Evolutionary conservation across 202 grass and related monocot species (phyloP), one percentile per base, ranked within the genome.

Genomic region (Panicum virgatum): DNA sequence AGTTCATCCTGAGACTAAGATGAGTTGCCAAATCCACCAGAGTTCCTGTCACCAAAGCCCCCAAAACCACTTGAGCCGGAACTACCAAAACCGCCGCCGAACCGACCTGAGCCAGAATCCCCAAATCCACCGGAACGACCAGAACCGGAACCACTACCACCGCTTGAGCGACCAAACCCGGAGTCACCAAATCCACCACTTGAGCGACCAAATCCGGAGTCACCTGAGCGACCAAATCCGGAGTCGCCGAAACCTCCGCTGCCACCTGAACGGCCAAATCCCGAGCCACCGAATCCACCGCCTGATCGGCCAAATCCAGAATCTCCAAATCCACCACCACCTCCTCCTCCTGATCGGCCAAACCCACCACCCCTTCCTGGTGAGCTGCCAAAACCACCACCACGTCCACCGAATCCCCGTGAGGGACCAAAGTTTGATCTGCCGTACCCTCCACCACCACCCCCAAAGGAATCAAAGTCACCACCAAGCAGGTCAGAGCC

Each of bases 401-500:
- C 79, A 19, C 80, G 60, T 12, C 87, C 87, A 66, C 82, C 82
- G 2, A 58, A 81, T 44, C 86, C 40, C 7, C 65, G 45, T 32
- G 70, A 62, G 1, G 74, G 60, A 1, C 83, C 87, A 70, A 6
- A 60, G 3, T 34, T 29, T 5, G 45, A 45, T 4, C 52, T 67
- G 37, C 83, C 38, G 18, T 22, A 48, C 0, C 86, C 53, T 43
- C 81, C 53, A 52, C 85, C 70, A 25, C 78, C 38, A 38, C 85
- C 74, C n/a, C 88, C 90, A 0, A 52, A 89, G 20, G 93, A 91
- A 78, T 93, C 90, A 54, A 78, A 85, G 40, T 76, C 82, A 70
- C 46, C 51, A 54, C 62, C 54, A 64, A 88, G 37, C 57, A 93
- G 47, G n/a, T 83, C 88, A 46, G 85, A 86, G 54, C 80, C 83